Conservation (phyloP, 2,329 filamentous ascomycete species). For the Neonectria faginata region DNA sequence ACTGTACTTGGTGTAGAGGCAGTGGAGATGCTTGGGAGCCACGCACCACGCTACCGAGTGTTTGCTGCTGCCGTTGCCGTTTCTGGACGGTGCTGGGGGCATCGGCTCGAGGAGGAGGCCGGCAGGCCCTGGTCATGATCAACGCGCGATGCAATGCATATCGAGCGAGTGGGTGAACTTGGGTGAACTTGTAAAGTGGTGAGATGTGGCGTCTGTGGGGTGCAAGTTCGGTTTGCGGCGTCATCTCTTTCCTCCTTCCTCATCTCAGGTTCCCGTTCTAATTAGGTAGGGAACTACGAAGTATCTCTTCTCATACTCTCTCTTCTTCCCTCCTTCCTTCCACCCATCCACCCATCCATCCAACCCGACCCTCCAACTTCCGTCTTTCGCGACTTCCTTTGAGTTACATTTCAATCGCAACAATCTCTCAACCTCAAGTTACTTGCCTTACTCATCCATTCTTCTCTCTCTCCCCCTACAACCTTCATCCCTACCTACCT, state of each 20-base stretch:
- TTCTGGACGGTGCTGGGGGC: conserved; percentile 10
- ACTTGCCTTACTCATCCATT: too few species aligned
- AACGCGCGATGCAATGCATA: conserved; percentile 2
- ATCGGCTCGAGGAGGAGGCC: conserved; percentile 11
- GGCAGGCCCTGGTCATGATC: conserved; percentile 1
- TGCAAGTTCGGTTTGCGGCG: conserved; percentile 15
- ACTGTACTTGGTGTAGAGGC: conserved; percentile 10
- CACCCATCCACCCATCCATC: too few species aligned
- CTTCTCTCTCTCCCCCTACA: too few species aligned
- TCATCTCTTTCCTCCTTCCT: conserved; percentile 27
- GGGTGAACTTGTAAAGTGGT: conserved; percentile 13
- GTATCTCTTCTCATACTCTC: conserved; percentile 2
- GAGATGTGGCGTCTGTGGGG: conserved; percentile 19
- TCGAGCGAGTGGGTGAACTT: conserved; percentile 13
- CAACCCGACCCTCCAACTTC: not conserved
- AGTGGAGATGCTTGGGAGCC: conserved; percentile 17
- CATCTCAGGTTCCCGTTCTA: not conserved
- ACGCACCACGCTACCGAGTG: conserved; percentile 13
- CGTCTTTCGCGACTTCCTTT: not conserved
- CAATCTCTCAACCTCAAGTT: not conserved
- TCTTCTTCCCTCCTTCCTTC: not conserved
- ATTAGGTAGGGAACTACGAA: too few species aligned
- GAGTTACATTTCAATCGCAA: not conserved
- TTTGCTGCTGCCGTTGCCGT: conserved; percentile 15
- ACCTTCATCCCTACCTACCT: not conserved